phyloP scores from a whole-genome alignment of 1,139 yeast species.

The Candida dubliniensis region DNA sequence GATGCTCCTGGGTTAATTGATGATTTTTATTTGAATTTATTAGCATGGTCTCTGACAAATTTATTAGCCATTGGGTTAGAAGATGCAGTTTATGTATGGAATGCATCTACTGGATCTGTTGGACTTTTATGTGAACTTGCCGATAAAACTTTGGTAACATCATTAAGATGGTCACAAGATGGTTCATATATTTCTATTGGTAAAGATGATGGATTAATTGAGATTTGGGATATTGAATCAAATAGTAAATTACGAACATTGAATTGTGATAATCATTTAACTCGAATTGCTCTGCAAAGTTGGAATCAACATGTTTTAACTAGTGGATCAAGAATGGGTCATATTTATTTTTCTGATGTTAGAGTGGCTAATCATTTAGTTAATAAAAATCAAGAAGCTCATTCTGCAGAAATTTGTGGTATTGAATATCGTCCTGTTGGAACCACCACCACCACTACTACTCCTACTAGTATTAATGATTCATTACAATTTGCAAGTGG shows the following conservation, averaged over 20 bases:
- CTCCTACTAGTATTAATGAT: too few species aligned
- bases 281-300: conserved; percentile 78
- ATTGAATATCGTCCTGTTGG: conserved; percentile 86
- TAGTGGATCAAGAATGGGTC: conserved; percentile 82
- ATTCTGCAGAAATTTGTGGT: conserved; percentile 92
- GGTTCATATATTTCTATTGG: conserved; percentile 88
- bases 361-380: conserved; percentile 78
- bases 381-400: conserved; percentile 51
- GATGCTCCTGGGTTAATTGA: conserved; percentile 96
- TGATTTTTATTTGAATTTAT: conserved; percentile 84
- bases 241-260: conserved; percentile 74
- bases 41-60: conserved; percentile 87
- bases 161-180: conserved; percentile 90
- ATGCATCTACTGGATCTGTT: conserved; percentile 82
- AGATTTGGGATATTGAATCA: conserved; percentile 92
- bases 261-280: conserved; percentile 58
- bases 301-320: conserved; percentile 86
- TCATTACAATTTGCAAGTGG: conserved; percentile 79
- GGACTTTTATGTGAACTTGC: conserved; percentile 65
- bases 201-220: conserved; percentile 77
- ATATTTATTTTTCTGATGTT: conserved; percentile 89
- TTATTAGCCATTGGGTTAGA: conserved; percentile 88
- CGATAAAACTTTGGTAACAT: conserved; percentile 56
- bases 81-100: conserved; percentile 86
- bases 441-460: too few species aligned